Base-by-base conservation (phyloP, 2,329 filamentous ascomycete species). In the Pyrenophora teres region DNA sequence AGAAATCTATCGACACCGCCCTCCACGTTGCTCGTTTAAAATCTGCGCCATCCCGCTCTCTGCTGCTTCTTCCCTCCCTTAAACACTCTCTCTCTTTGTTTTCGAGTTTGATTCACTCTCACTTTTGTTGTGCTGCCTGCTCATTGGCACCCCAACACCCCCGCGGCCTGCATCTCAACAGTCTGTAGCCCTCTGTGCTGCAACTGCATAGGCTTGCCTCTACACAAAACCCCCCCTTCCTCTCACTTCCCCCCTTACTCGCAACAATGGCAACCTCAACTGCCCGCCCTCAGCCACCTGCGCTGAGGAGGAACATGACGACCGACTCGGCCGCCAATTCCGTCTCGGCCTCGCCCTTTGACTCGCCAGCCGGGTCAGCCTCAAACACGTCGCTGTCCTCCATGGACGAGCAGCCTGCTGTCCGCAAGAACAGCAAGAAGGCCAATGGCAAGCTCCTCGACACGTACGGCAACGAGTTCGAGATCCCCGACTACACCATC, bases 351-450 rank as follows among this genome's bases (percentile, higher is more conserved):
- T 85, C 84, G 19, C 84, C 84, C 31, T 71, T 78, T 56, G 83
- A 85, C 61, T 85, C 83, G 53, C 84, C 84, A 40, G 78, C 77
- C 44, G 80, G 80, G 36, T 87, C 92, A 21, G 80, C 83, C 40
- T 97, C 94, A 6, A 90, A 89, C 33, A 96, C 93, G 3, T 97
- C 94, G 3, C 83, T 97, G 57, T 97, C 93, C 9, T 97, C 94
- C 21, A 81, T 97, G 73, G 87, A 85, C 9, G 82, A 85, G 49
- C 80, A 83, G 38, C 83, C 81, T 49, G 10, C 27, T 9, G 27
- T 30, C 27, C 27, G 27, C 27, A 53, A 56, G 25, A 56, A 71
- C 27, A 71, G 72, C 59, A 78, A 78, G 64, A 75, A 78, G 61
- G 59, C 73, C 62, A 39, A 40, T 64, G 85, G 84, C 66, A 85